phyloP scores from a whole-genome alignment of 768 basidiomycete species.

The Naganishia onofrii region DNA sequence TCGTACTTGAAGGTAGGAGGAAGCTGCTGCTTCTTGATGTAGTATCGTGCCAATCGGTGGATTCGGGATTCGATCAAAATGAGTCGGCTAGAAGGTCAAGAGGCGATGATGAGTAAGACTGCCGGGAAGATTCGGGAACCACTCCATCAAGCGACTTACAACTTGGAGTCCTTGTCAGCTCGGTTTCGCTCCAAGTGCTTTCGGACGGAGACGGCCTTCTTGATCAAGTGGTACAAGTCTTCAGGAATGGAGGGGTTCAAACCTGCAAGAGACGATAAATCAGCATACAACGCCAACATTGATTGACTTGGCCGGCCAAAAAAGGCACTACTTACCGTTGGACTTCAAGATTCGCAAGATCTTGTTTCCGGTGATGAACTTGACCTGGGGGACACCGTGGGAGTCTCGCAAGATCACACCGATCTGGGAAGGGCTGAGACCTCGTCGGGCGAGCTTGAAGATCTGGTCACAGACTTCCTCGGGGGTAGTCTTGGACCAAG shows the following conservation, averaged over 20 bases:
- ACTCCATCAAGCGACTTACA: constrained; percentile 38
- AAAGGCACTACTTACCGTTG: constrained; percentile 78
- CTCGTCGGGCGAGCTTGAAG: constrained; percentile 94
- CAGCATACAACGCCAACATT: background rate
- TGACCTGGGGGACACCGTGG: constrained; percentile 96
- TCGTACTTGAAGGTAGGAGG: constrained; percentile 99
- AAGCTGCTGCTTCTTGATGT: constrained; percentile 97
- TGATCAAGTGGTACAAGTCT: constrained; percentile 99
- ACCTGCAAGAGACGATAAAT: constrained; percentile 46
- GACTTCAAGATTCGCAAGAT: constrained; percentile 96
- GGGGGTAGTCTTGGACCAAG: constrained; percentile 94
- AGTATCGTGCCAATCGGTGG: constrained; percentile 95
- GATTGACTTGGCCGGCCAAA: too few species aligned
- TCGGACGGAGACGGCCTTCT: constrained; percentile 98
- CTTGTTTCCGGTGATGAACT: constrained; percentile 98
- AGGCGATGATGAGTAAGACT: background rate
- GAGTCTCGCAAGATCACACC: constrained; percentile 97
- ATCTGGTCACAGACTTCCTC: constrained; percentile 96
- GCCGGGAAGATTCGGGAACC: background rate
- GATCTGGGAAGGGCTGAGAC: constrained; percentile 94
- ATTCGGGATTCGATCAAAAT: constrained; percentile 99
- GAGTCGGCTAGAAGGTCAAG: constrained; percentile 64
- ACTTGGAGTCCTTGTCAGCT: constrained; percentile 78
- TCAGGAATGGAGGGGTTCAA: constrained; percentile 96
- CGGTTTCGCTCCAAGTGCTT: constrained; percentile 98